Evolutionary conservation across 2,329 filamentous ascomycete genomes (phyloP).

Genomic region (Aspergillus sp.): DNA sequence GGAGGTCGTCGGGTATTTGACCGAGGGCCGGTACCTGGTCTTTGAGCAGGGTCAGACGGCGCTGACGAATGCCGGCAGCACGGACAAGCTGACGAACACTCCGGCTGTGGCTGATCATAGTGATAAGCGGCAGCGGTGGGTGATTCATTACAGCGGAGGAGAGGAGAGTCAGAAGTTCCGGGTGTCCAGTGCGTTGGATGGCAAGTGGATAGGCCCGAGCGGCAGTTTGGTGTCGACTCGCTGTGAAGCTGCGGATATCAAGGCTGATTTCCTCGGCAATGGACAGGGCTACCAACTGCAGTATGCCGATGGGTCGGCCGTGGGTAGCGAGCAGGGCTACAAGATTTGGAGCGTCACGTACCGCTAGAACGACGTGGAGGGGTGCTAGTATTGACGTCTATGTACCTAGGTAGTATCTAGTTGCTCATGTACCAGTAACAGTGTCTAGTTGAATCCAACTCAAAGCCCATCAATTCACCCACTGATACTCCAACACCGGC

Average conservation of each 20-base stretch:
- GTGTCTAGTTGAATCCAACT: background rate
- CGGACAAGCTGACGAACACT: constrained; percentile 15
- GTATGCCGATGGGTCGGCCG: constrained; percentile 18
- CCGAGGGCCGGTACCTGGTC: constrained; percentile 55
- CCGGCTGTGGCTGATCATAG: constrained; percentile 37
- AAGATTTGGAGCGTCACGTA: constrained; percentile 35
- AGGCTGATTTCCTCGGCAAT: constrained; percentile 34
- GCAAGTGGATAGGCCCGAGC: constrained; percentile 32
- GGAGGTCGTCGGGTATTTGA: constrained; percentile 49
- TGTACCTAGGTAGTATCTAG: background rate
- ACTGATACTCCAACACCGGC: constrained; percentile 24
- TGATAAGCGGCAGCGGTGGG: constrained; percentile 47
- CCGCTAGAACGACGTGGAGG: constrained; percentile 9
- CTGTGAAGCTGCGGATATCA: constrained; percentile 26
- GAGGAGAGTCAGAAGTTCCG: constrained; percentile 36
- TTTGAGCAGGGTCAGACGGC: constrained; percentile 49
- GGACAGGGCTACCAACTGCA: constrained; percentile 34
- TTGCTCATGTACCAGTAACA: background rate
- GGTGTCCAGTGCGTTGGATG: constrained; percentile 42
- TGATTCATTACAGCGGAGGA: constrained; percentile 43
- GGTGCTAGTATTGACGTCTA: too few relatives aligned
- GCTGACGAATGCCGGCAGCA: constrained; percentile 33
- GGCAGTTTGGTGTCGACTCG: constrained; percentile 19
- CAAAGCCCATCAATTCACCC: constrained; percentile 13
- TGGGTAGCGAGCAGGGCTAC: constrained; percentile 11